Conservation (phyloP, 2,329 filamentous ascomycete genomes). For the Lachnellula occidentalis region DNA sequence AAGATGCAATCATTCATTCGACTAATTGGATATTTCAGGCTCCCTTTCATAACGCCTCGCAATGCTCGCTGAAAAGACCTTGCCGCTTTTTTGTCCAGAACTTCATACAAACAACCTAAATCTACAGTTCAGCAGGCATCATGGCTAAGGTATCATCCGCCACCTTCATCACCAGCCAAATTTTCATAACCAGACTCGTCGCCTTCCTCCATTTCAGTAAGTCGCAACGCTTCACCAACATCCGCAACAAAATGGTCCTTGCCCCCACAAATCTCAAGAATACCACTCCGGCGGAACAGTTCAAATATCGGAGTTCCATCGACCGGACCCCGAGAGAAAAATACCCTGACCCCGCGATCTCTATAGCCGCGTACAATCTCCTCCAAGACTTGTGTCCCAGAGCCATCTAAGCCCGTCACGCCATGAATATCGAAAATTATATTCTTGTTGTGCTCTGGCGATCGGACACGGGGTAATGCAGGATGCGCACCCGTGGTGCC, state of each 20-base stretch:
- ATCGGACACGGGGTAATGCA: slow-evolving; percentile 72
- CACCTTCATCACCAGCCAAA: slow-evolving; percentile 19
- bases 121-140: neutral
- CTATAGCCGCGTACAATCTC: slow-evolving; percentile 83
- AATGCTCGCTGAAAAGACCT: neutral
- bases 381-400: slow-evolving; percentile 81
- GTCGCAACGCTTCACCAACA: slow-evolving; percentile 76
- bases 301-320: slow-evolving; percentile 43
- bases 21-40: neutral
- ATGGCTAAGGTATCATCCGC: slow-evolving; percentile 9
- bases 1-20: neutral
- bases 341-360: slow-evolving; percentile 70
- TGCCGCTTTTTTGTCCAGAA: neutral
- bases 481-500: slow-evolving; percentile 83
- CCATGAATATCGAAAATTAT: slow-evolving; percentile 97
- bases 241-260: slow-evolving; percentile 71
- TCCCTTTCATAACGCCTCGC: slow-evolving; percentile 1
- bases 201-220: slow-evolving; percentile 63
- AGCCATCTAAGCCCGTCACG: slow-evolving; percentile 91
- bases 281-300: slow-evolving; percentile 73
- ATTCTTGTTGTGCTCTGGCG: slow-evolving; percentile 78
- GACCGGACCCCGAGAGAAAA: slow-evolving; percentile 57
- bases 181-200: slow-evolving; percentile 17
- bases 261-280: slow-evolving; percentile 78
- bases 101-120: neutral